A percentile compares a stretch with the other conserved stretches of the same genome.
Conservation (phyloP, 108 stramenopile species). For the Parmales sp. region DNA sequence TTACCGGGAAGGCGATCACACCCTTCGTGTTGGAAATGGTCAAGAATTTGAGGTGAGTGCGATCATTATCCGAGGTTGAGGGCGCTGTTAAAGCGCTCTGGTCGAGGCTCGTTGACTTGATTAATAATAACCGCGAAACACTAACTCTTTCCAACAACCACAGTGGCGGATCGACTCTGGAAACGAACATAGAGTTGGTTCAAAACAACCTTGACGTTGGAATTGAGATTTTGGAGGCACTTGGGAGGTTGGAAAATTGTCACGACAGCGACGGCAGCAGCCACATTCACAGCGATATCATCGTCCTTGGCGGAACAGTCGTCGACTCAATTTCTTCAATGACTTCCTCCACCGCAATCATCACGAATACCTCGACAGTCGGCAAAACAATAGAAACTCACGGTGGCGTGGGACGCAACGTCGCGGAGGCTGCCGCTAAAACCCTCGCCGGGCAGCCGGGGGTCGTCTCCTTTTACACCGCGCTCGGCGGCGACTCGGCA, state of each 20-base stretch:
- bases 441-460: no score
- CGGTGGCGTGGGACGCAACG: slow-evolving; percentile 60
- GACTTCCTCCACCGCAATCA: slow-evolving; percentile 20
- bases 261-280: no score
- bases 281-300: no score
- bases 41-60: no score
- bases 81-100: background rate
- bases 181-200: slow-evolving; percentile 80
- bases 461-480: no score
- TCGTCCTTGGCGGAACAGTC: slow-evolving; percentile 75
- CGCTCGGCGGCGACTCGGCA: no score
- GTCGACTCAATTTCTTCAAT: slow-evolving; percentile 63
- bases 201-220: slow-evolving; percentile 78
- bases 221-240: slow-evolving; percentile 71
- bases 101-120: background rate
- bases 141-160: background rate
- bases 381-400: slow-evolving; percentile 31
- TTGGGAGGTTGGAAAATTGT: slow-evolving; percentile 25
- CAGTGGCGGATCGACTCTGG: slow-evolving; percentile 37
- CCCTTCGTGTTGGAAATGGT: slow-evolving; percentile 82
- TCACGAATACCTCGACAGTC: slow-evolving; percentile 45
- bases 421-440: slow-evolving; percentile 55
- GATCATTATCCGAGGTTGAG: background rate
- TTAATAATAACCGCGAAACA: background rate
- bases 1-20: slow-evolving; percentile 77